Percentiles rank a stretch among this genome's conserved stretches.
Conservation (phyloP, 306 rosid genomes). For the Albizia julibrissin region DNA sequence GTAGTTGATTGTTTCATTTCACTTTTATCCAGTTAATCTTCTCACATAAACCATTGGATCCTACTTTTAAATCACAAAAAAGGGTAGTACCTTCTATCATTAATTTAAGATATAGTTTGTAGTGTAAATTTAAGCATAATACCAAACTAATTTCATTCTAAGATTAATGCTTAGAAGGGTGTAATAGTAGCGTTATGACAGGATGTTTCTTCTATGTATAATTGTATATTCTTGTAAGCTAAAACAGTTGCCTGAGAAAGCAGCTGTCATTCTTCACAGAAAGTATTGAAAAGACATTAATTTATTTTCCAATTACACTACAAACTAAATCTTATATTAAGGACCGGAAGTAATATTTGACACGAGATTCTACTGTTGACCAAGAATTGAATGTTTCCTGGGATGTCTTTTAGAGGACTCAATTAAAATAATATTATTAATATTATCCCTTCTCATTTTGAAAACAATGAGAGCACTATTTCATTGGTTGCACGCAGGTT, state of each 20-base stretch:
- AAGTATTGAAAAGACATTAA: too few species aligned
- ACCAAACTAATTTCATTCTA: too few species aligned
- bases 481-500: constrained; percentile 56
- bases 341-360: neutral
- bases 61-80: neutral
- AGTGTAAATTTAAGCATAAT: too few species aligned
- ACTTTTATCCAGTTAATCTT: neutral
- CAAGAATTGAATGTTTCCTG: constrained; percentile 8
- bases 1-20: constrained; percentile 18
- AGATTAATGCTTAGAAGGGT: too few species aligned
- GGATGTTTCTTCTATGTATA: too few species aligned
- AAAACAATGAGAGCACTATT: constrained; percentile 3
- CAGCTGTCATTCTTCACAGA: too few species aligned
- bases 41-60: neutral
- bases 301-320: too few species aligned
- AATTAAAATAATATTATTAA: neutral
- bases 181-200: too few species aligned
- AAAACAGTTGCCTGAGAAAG: too few species aligned
- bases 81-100: neutral
- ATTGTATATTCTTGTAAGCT: too few species aligned
- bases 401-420: neutral
- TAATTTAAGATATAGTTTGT: too few species aligned
- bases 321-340: too few species aligned
- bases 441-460: neutral
- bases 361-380: neutral